These are phyloP conservation scores for Phytophthora pistaciae DNA, from an alignment of 352 stramenopile genomes.

Conservation along the genomic window DNA sequence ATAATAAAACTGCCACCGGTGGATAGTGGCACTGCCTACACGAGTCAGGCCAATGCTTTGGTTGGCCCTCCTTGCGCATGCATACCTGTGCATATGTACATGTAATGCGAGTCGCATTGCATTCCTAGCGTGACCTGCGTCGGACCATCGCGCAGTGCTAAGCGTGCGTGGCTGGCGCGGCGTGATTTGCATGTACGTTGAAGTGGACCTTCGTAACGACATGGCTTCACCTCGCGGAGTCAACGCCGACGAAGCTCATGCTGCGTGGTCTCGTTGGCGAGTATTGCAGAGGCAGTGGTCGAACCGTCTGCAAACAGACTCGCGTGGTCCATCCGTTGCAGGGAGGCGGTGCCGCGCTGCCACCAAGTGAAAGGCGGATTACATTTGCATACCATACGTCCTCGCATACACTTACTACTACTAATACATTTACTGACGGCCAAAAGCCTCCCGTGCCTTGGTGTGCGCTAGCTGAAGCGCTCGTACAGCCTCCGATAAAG, in stretches of 20 bases:
- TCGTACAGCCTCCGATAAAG: no score
- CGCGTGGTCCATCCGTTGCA: slow-evolving; percentile 11
- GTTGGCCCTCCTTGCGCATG: not conserved
- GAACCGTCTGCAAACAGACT: not conserved
- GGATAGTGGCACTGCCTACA: slow-evolving; percentile 2
- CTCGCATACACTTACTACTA: no score
- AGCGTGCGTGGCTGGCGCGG: not conserved
- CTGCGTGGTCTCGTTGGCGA: not conserved
- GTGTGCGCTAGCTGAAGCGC: no score
- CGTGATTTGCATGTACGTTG: slow-evolving; percentile 7
- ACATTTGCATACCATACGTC: no score
- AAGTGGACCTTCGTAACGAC: slow-evolving; percentile 3
- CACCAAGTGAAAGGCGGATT: slow-evolving; percentile 14
- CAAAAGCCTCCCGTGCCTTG: no score
- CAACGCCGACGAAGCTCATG: not conserved
- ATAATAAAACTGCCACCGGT: not conserved
- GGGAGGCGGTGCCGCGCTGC: slow-evolving; percentile 9
- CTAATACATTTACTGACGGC: no score
- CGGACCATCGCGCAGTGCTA: not conserved
- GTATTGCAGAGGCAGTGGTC: not conserved
- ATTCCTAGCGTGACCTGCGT: not conserved
- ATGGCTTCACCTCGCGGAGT: slow-evolving; percentile 5
- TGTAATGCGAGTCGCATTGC: not conserved
- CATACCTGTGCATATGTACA: not conserved
- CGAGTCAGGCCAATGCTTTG: not conserved